phyloP scores from a whole-genome alignment of 73 alveolate genomes.

The Diophrys appendiculata region DNA sequence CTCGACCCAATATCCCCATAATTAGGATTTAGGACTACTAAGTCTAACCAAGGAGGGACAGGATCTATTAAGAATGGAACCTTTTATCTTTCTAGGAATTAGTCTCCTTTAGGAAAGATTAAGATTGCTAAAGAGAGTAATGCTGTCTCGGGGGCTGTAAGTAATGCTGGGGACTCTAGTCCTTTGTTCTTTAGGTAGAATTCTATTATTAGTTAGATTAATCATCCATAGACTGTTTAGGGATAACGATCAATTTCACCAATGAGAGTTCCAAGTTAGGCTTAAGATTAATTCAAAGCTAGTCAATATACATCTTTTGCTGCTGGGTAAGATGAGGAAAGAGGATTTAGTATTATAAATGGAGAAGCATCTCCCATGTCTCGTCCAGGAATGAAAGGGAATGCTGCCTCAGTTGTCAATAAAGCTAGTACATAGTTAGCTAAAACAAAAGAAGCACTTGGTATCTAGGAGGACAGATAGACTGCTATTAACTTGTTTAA shows the following conservation, averaged over 20 bases:
- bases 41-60: background rate
- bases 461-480: background rate
- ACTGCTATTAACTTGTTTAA: background rate
- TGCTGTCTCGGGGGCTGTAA: no score
- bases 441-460: background rate
- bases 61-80: background rate
- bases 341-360: no score
- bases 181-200: no score
- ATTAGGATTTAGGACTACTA: background rate
- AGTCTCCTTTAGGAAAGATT: background rate
- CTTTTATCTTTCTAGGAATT: background rate
- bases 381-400: background rate
- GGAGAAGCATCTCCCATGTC: constrained; percentile 1
- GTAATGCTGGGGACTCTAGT: no score
- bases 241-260: no score
- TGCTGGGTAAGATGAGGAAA: no score
- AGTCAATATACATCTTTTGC: background rate
- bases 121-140: background rate
- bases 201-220: no score
- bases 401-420: background rate
- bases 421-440: no score
- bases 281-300: background rate
- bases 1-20: background rate
- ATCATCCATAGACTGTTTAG: no score
- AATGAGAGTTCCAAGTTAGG: no score